Evolutionary conservation across 768 basidiomycete species (phyloP).

Genomic region (Kockovaella imperatae): DNA sequence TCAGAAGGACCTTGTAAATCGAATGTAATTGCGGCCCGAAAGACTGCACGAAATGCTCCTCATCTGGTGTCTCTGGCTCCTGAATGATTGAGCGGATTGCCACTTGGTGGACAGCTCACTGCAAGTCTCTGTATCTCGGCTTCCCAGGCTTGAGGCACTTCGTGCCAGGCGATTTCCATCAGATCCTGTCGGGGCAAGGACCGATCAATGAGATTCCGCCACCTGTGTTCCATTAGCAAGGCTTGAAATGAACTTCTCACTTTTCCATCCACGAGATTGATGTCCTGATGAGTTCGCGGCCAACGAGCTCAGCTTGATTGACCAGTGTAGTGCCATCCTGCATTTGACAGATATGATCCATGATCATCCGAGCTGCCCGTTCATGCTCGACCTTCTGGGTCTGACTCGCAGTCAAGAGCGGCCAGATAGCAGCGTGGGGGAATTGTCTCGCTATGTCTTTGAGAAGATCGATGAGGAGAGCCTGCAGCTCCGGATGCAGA

Average conservation of each 20-base stretch:
- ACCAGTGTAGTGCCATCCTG: slow-evolving; percentile 31
- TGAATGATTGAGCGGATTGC: slow-evolving; percentile 3
- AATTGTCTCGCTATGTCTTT: slow-evolving; percentile 35
- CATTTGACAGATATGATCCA: slow-evolving; percentile 38
- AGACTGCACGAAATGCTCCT: slow-evolving; percentile 37
- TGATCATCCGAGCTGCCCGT: slow-evolving; percentile 37
- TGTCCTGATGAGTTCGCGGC: slow-evolving; percentile 38
- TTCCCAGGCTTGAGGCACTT: slow-evolving; percentile 23
- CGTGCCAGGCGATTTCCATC: slow-evolving; percentile 36
- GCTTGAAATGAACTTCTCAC: slow-evolving; percentile 9
- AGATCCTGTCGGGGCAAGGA: slow-evolving; percentile 32
- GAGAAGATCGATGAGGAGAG: slow-evolving; percentile 31
- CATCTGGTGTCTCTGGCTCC: slow-evolving; percentile 40
- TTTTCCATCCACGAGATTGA: slow-evolving; percentile 36
- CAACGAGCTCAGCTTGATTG: slow-evolving; percentile 38
- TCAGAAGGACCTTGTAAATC: slow-evolving; percentile 17
- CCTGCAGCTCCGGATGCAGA: slow-evolving; percentile 26
- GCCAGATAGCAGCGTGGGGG: slow-evolving; percentile 44
- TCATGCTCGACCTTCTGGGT: slow-evolving; percentile 36
- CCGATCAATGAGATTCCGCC: slow-evolving; percentile 30
- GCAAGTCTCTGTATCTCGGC: slow-evolving; percentile 25
- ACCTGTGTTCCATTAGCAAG: slow-evolving; percentile 11
- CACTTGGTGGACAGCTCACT: slow-evolving; percentile 6
- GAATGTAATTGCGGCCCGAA: slow-evolving; percentile 25
- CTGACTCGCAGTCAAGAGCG: slow-evolving; percentile 39